phyloP scores from a whole-genome alignment of 176 grass and related monocot species.

The Triticum aestivum region DNA sequence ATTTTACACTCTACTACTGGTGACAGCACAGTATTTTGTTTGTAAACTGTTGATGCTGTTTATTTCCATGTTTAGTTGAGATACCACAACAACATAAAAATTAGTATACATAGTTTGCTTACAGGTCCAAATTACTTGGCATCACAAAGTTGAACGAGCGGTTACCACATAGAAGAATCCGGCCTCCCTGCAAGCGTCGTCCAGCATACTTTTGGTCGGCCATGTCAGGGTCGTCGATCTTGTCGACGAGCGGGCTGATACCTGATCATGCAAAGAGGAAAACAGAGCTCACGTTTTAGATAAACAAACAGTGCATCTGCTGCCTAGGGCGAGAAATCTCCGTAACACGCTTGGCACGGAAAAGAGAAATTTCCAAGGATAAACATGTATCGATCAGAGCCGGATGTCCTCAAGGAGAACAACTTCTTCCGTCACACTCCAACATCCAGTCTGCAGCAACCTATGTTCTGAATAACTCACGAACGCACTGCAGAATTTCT shows the following conservation, averaged over 20 bases:
- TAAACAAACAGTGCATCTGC: background rate
- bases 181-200: slow-evolving; percentile 65
- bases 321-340: background rate
- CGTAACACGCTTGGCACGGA: no score
- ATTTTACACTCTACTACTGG: background rate
- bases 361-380: no score
- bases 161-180: slow-evolving; percentile 96
- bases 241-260: slow-evolving; percentile 59
- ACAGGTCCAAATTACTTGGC: background rate
- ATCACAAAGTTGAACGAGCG: background rate
- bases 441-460: background rate
- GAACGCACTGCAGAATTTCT: no score
- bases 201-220: slow-evolving; percentile 48
- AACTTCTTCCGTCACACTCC: no score
- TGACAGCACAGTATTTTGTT: background rate
- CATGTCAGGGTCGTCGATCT: slow-evolving; percentile 59
- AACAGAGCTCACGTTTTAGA: background rate
- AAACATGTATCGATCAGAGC: no score
- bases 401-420: no score
- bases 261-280: slow-evolving; percentile 35
- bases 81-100: no score
- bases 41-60: background rate
- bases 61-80: background rate
- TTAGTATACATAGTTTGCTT: background rate
- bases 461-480: no score